Conservation (phyloP, 306 rosid species). For the Alnus rubra region DNA sequence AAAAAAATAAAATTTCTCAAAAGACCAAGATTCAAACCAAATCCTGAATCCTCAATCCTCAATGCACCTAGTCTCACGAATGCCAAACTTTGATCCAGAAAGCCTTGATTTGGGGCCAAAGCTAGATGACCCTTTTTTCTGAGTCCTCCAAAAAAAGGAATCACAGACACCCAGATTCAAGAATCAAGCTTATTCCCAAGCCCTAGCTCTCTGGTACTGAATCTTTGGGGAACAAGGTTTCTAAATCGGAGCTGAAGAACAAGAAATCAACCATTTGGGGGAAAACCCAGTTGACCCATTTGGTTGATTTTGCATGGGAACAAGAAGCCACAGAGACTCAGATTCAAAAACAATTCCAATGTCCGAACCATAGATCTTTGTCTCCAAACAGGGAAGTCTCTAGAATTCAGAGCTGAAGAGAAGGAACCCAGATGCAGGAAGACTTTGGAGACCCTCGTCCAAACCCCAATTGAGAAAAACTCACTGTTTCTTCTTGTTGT, state of each 20-base stretch:
- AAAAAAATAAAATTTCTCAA: not conserved
- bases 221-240: not conserved
- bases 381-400: not conserved
- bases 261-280: slow-evolving; percentile 26
- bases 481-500: not conserved
- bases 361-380: slow-evolving; percentile 25
- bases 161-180: slow-evolving; percentile 27
- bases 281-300: slow-evolving; percentile 17
- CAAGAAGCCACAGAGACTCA: not conserved
- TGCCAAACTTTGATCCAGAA: not conserved
- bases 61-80: not conserved
- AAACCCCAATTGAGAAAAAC: not conserved
- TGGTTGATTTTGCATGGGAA: slow-evolving; percentile 6
- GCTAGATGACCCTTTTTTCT: slow-evolving; percentile 14
- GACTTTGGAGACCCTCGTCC: slow-evolving; percentile 22
- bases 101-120: not conserved
- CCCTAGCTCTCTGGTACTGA: not conserved
- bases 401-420: slow-evolving; percentile 9
- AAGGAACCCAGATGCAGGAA: slow-evolving; percentile 44
- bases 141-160: not conserved
- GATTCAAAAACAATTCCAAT: slow-evolving; percentile 24
- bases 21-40: slow-evolving; percentile 3
- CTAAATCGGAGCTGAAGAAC: slow-evolving; percentile 3
- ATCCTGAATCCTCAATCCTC: not conserved
- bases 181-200: not conserved